phyloP scores from a whole-genome alignment of 257 asterid species.

The Mentha longifolia region DNA sequence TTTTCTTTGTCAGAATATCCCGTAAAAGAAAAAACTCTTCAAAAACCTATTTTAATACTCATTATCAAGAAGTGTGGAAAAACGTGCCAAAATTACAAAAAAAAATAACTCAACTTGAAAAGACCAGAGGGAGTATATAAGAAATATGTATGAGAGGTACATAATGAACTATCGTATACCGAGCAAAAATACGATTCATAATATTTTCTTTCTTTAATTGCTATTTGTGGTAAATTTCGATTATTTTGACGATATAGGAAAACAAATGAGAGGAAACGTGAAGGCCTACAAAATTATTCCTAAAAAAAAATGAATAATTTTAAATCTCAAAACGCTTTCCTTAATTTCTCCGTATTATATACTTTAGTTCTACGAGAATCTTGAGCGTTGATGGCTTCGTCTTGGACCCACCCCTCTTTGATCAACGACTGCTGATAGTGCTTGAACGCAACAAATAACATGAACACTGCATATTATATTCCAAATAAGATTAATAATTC shows the following conservation, averaged over 20 bases:
- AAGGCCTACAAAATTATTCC: not conserved
- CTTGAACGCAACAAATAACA: slow-evolving; percentile 86
- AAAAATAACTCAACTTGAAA: no score
- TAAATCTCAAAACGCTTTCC: slow-evolving; percentile 40
- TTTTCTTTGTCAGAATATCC: no score
- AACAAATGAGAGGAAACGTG: not conserved
- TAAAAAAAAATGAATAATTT: not conserved
- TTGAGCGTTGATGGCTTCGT: slow-evolving; percentile 31
- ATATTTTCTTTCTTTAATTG: not conserved
- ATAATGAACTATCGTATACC: not conserved
- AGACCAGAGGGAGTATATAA: no score
- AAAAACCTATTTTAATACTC: no score
- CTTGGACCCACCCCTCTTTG: slow-evolving; percentile 45
- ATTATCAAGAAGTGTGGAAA: no score
- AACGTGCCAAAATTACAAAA: no score
- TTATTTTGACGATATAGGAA: not conserved
- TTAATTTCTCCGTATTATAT: slow-evolving; percentile 44
- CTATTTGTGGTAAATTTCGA: not conserved
- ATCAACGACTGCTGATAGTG: slow-evolving; percentile 62
- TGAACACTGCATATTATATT: slow-evolving; percentile 62
- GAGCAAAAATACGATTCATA: not conserved
- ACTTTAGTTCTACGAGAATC: slow-evolving; percentile 37
- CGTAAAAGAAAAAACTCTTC: no score
- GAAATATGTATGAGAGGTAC: no score
- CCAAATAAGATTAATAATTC: not conserved